Evolutionary conservation across 176 grass and related monocot species (phyloP).

Genomic region (Raddia guianensis): DNA sequence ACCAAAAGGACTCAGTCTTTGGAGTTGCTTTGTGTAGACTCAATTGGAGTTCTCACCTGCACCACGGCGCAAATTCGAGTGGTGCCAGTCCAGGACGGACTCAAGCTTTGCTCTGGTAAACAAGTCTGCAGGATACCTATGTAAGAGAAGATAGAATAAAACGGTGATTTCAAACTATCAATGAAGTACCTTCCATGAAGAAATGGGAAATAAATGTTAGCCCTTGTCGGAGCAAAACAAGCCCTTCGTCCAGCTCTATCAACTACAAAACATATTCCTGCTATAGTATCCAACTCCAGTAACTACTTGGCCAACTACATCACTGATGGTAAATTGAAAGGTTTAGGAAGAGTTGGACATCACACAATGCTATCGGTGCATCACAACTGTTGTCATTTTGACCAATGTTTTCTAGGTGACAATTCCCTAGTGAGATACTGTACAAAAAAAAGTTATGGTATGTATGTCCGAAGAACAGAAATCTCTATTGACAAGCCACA

Average conservation of each 20-base stretch:
- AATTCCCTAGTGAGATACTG: background rate
- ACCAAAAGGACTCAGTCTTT: background rate
- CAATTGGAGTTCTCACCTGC: conserved; percentile 40
- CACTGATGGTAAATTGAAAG: background rate
- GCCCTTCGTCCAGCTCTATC: background rate
- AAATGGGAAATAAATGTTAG: background rate
- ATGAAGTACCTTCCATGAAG: background rate
- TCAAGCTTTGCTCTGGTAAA: conserved; percentile 80
- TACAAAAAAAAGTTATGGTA: background rate
- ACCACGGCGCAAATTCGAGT: conserved; percentile 75
- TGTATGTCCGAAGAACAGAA: background rate
- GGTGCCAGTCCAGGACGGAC: conserved; percentile 96
- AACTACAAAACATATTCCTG: background rate
- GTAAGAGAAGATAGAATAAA: background rate
- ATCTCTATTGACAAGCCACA: no score
- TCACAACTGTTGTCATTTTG: background rate
- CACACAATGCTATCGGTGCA: background rate
- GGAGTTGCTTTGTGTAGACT: background rate
- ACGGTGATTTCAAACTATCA: background rate
- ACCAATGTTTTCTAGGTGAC: background rate
- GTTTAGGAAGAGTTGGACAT: background rate
- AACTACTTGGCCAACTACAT: background rate
- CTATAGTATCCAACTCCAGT: background rate
- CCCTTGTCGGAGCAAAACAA: background rate
- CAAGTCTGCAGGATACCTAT: conserved; percentile 84